phyloP scores from a whole-genome alignment of 2,329 filamentous ascomycete species.

The Fusarium mangiferae region DNA sequence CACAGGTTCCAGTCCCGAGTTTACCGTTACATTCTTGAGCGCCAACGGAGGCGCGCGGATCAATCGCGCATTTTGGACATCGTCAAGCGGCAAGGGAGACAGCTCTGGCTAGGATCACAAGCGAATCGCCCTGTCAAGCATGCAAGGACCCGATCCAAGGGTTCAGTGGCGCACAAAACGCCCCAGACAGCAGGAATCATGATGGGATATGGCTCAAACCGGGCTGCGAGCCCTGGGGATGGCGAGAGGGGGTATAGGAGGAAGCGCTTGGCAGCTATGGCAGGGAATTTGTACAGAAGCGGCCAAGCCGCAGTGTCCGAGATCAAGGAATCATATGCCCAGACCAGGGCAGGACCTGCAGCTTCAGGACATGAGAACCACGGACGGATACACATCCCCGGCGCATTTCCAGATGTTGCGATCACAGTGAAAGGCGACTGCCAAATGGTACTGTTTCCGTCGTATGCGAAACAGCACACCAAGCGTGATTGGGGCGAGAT shows the following conservation, averaged over 20 bases:
- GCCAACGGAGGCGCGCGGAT: constrained; percentile 66
- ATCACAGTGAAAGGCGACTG: constrained; percentile 83
- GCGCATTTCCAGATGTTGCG: constrained; percentile 85
- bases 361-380: constrained; percentile 45
- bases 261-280: constrained; percentile 77
- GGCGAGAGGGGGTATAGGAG: constrained; percentile 77
- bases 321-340: constrained; percentile 68
- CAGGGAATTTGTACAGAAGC: constrained; percentile 66
- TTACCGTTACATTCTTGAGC: constrained; percentile 76
- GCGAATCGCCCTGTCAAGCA: constrained; percentile 43
- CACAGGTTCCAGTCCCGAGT: constrained; percentile 79
- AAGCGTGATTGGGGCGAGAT: constrained; percentile 56
- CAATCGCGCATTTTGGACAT: constrained; percentile 59
- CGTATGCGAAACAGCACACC: constrained; percentile 82
- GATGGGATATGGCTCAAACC: constrained; percentile 46
- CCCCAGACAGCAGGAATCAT: constrained; percentile 38
- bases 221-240: constrained; percentile 42
- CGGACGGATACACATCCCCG: constrained; percentile 66
- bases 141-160: constrained; percentile 48
- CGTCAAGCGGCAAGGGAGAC: constrained; percentile 54
- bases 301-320: constrained; percentile 68
- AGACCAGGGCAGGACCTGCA: constrained; percentile 55
- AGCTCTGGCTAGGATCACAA: constrained; percentile 57
- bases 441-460: constrained; percentile 95
- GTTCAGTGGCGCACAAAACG: constrained; percentile 46